Evolutionary conservation across 129 eudicot species (phyloP), one percentile per base, ranked within the genome.

Genomic region (Pittosporum tobira): DNA sequence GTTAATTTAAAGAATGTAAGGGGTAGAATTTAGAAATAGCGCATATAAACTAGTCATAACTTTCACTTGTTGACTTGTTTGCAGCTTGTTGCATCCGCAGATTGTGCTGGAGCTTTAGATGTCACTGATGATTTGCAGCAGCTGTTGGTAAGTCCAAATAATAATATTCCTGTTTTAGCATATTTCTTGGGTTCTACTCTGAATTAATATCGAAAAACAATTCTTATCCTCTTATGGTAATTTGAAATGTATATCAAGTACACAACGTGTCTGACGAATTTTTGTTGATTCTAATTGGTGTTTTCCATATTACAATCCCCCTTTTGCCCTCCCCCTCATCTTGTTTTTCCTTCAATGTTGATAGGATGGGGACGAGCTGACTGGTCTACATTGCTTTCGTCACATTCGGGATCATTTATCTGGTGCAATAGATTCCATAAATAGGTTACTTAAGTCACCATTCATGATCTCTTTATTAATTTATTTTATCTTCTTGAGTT

Each of bases 101-200:
- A 91, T 81, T 91, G 96, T 87, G 90, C 95, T 71, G 99, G 99
- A 71, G 96, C 96, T 57, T 81, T 91, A 63, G 99, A 91, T 66
- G 80, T 91, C 61, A 80, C 75, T 21, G 90, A 87, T 63, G 99
- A 91, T 79, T 81, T 91, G 88, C 87, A 77, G 75, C 85, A 83
- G 26, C 73, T 91, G 52, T 68, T 91, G 99, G 99, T 90, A 90
- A 38, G 70, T 48, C 31, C 24, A 20, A 27, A 49, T 26, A 2
- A 40, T 15, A 21, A 12, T 4, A 15, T 54, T 31, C 26, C 18
- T n/a, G n/a, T 40, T 2, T 28, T 30, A 18, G 5, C 5, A 30
- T 18, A n/a, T 30, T 30, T 14, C 42, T 0, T 7, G 28, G 23
- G 21, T 54, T 54, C 11, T 54, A 27, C n/a, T 25, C 45, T 27